Conservation (phyloP, 345 rosid species). For the Ricinus communis region DNA sequence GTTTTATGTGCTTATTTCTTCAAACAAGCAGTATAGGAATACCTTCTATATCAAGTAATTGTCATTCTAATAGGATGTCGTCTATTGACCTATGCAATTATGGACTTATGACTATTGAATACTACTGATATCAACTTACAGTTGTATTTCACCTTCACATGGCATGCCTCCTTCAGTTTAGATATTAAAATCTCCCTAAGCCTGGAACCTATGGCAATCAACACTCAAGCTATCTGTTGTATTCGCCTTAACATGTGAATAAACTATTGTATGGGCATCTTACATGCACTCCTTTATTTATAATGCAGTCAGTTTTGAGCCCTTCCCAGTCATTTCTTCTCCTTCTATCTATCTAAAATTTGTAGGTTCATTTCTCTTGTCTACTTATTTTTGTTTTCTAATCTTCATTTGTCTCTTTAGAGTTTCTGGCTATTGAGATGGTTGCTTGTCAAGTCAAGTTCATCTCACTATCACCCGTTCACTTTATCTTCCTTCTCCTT, state of each 20-base stretch:
- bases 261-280: not conserved
- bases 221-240: not conserved
- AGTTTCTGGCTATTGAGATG: not conserved
- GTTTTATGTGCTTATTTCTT: not conserved
- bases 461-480: not conserved
- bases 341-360: no score
- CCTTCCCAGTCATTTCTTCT: no score
- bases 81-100: not conserved
- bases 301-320: no score
- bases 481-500: not conserved
- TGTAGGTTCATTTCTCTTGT: no score
- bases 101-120: not conserved
- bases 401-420: not conserved
- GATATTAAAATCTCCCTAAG: not conserved
- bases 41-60: not conserved
- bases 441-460: constrained; percentile 4
- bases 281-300: no score
- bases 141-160: not conserved
- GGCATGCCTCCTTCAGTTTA: not conserved
- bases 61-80: not conserved
- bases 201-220: not conserved
- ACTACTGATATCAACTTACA: no score
- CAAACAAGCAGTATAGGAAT: not conserved
- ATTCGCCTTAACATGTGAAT: not conserved
- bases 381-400: not conserved